Evolutionary conservation across 768 basidiomycete species (phyloP).

Genomic region (Trametes cingulata): DNA sequence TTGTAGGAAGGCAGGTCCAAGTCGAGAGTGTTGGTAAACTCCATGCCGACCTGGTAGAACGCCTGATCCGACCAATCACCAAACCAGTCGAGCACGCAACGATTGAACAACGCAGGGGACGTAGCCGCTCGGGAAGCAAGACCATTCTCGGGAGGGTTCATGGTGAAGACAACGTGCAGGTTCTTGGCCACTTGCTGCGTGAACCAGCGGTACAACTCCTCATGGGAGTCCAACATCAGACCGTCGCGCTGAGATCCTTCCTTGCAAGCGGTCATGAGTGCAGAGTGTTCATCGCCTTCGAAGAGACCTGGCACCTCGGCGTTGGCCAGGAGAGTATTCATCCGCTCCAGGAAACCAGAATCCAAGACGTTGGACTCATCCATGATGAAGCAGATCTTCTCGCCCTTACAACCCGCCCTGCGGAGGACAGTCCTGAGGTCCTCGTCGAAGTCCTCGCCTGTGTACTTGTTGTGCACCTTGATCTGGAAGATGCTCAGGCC

Average conservation of each 20-base stretch:
- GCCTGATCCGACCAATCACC: conserved; percentile 99
- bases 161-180: conserved; percentile 97
- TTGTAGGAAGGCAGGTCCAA: conserved; percentile 83
- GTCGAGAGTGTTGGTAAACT: conserved; percentile 93
- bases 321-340: conserved; percentile 98
- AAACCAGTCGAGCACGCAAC: conserved; percentile 99
- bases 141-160: conserved; percentile 97
- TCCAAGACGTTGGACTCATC: conserved; percentile 99
- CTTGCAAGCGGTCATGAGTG: conserved; percentile 98
- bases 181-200: conserved; percentile 98
- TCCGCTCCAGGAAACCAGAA: conserved; percentile 98
- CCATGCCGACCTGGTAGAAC: conserved; percentile 96
- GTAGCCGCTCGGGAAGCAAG: conserved; percentile 95
- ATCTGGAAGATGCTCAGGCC: conserved; percentile 99
- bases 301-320: conserved; percentile 99
- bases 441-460: conserved; percentile 97
- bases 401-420: conserved; percentile 95
- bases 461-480: conserved; percentile 99
- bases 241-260: conserved; percentile 99
- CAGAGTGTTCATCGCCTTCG: conserved; percentile 98
- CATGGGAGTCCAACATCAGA: conserved; percentile 95
- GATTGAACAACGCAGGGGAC: conserved; percentile 97
- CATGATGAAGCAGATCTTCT: conserved; percentile 99
- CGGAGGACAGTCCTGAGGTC: conserved; percentile 94
- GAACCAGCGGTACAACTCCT: conserved; percentile 98